Base-by-base conservation (phyloP, 805 yeast genomes). In the Nakazawaea peltata region DNA sequence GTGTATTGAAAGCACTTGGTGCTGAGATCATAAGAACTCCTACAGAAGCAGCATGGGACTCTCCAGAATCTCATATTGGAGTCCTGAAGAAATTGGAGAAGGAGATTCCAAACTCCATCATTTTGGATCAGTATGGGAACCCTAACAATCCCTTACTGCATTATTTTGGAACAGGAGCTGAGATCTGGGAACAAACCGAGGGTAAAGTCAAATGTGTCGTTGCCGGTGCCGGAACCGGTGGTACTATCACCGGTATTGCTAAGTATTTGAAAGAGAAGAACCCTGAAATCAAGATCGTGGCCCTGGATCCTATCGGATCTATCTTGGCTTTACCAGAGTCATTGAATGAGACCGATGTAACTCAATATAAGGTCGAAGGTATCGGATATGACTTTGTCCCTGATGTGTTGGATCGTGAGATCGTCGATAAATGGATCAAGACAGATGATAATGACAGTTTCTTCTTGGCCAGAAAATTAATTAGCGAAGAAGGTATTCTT, bases 141-240 rank as follows among this genome's bases (percentile, higher is more conserved):
- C 68, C 63, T 43, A 79, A 79, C 58, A 84, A 84, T 62, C 94
- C 94, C 32, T 65, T 71, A 26, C 94, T 94, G 27, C 95, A 84
- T 59, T 83, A 81, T 57, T 71, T 67, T 50, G 87, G 88, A 36
- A 84, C 95, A 16, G 95, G 94, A 37, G 75, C 62, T 44, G 95
- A 84, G 61, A 84, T 84, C 49, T 82, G 87, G 77, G 75, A 77
- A 41, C 94, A 84, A 59, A 72, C 90, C 12, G 59, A 68, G 18
- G 84, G 88, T 24, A 71, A 77, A 41, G 65, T 85, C 36, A 75
- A 74, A 36, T 85, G 79, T 42, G 65, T 85, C 30, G 81, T 85
- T 36, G 94, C 94, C 26, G 95, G 95, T 56, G 94, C 95, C 6
- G 95, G 95, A 61, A 84, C 95, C 39, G 95, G 95, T 60, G 95